Evolutionary conservation across 2,329 filamentous ascomycete genomes (phyloP).

Genomic region (Cladorrhinum sp.): DNA sequence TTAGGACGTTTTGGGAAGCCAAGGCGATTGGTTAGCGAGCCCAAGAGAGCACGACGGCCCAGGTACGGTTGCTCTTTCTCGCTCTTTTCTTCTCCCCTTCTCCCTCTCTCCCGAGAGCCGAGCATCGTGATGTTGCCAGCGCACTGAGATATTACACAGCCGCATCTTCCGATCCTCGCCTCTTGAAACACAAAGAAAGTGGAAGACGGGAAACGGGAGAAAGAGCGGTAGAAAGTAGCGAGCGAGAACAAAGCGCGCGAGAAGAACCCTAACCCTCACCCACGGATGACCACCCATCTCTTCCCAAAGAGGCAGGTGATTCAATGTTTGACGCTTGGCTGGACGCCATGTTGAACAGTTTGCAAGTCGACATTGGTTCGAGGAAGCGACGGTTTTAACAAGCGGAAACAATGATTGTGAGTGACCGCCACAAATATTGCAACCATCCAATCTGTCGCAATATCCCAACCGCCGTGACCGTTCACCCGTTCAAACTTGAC

Average conservation of each 20-base stretch:
- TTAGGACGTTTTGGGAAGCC: not conserved
- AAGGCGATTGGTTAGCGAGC: not conserved
- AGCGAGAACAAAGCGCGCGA: not conserved
- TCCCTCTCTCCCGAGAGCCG: too few species aligned
- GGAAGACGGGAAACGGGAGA: not conserved
- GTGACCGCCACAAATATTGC: not conserved
- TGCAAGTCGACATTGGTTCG: not conserved
- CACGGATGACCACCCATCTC: too few species aligned
- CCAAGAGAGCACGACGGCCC: too few species aligned
- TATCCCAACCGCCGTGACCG: not conserved
- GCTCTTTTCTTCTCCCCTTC: too few species aligned
- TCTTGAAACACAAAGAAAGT: not conserved
- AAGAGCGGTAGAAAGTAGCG: not conserved
- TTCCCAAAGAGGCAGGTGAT: not conserved
- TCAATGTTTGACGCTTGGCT: not conserved
- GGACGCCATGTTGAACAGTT: not conserved
- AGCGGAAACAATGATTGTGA: not conserved
- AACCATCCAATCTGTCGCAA: not conserved
- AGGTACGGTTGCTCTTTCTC: too few species aligned
- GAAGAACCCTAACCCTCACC: not conserved
- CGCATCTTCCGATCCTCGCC: not conserved
- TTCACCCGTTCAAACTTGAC: not conserved
- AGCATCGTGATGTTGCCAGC: too few species aligned
- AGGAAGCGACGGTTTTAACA: conserved; percentile 1
- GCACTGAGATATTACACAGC: not conserved